Percentiles rank a stretch among this genome's conserved stretches.
phyloP scores from a whole-genome alignment of 208 protist genomes.

The Lotmaria passim region DNA sequence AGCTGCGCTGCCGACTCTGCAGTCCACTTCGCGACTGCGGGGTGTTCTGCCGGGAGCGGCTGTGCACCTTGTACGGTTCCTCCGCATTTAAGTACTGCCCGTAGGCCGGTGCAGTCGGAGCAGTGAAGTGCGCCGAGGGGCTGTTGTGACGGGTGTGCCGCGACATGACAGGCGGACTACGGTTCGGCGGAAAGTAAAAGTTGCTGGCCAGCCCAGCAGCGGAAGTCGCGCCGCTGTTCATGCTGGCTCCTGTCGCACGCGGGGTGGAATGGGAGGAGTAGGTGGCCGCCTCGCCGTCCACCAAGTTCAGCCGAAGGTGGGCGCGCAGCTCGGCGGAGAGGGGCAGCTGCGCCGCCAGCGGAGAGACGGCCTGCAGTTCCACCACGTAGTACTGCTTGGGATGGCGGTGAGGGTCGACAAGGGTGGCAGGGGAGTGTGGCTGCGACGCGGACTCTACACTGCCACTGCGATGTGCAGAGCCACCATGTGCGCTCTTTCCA shows the following conservation, averaged over 20 bases:
- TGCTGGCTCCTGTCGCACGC: not conserved
- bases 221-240: not conserved
- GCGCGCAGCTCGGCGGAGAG: slow-evolving; percentile 39
- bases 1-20: not conserved
- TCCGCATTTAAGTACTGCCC: slow-evolving; percentile 23
- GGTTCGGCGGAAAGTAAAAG: slow-evolving; percentile 14
- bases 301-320: slow-evolving; percentile 27
- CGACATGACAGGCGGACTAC: not conserved
- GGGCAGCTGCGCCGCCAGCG: slow-evolving; percentile 30
- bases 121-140: not conserved
- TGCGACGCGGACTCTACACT: not conserved
- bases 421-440: not conserved
- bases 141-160: not conserved
- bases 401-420: not conserved
- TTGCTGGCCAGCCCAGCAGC: not conserved
- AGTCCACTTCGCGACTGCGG: not conserved
- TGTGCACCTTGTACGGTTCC: slow-evolving; percentile 14
- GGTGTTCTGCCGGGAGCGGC: not conserved
- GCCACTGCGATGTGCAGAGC: not conserved
- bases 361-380: slow-evolving; percentile 18
- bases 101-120: not conserved
- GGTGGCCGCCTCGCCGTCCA: slow-evolving; percentile 27
- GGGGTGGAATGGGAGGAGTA: slow-evolving; percentile 42
- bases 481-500: not conserved
- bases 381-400: slow-evolving; percentile 16